Evolutionary conservation across 208 protist species (phyloP).

Genomic region (Naegleria lovaniensis): DNA sequence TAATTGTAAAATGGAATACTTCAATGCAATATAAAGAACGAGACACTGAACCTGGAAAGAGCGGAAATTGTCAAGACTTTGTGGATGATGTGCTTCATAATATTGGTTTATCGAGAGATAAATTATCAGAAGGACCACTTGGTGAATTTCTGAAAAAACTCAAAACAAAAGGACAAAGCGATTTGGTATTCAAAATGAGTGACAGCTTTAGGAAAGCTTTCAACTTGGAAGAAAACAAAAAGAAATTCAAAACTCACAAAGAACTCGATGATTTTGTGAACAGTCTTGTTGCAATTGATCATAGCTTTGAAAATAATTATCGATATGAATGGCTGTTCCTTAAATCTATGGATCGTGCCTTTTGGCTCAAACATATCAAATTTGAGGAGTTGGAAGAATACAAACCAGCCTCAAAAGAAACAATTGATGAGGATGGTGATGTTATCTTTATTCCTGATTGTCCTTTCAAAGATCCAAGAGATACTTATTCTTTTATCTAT

Average conservation of each 20-base stretch:
- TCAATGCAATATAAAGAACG: not conserved
- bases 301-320: not conserved
- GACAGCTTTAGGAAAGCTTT: not conserved
- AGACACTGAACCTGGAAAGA: not conserved
- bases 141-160: conserved; percentile 13
- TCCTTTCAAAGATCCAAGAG: not conserved
- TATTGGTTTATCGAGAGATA: not conserved
- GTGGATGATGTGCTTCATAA: not conserved
- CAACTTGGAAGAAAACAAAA: not conserved
- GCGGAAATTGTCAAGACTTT: conserved; percentile 25
- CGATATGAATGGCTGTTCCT: not conserved
- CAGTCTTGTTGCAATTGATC: not conserved
- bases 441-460: not conserved
- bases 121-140: not conserved
- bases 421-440: not conserved
- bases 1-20: conserved; percentile 11
- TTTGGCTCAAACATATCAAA: conserved; percentile 18
- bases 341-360: not conserved
- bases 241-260: not conserved
- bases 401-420: not conserved
- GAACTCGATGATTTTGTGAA: not conserved
- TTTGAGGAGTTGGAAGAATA: not conserved
- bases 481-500: not conserved
- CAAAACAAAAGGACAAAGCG: not conserved
- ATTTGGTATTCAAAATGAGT: not conserved